phyloP scores from a whole-genome alignment of 2,329 filamentous ascomycete genomes.

The Endoconidiophora polonica region DNA sequence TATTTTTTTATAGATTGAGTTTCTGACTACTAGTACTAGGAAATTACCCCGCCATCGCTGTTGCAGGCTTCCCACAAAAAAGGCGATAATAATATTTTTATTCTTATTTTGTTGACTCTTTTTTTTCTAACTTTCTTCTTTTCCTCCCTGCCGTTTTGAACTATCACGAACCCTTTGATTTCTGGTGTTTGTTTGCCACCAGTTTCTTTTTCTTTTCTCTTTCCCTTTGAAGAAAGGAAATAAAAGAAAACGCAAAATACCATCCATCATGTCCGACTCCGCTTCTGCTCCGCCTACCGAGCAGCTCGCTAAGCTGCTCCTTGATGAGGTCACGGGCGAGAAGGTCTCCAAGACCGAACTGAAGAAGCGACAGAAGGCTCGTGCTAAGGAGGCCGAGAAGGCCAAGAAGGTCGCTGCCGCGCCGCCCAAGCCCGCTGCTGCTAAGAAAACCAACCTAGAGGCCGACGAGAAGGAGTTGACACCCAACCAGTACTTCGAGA shows the following conservation, averaged over 20 bases:
- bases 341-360: conserved; percentile 68
- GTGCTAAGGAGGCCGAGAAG: conserved; percentile 78
- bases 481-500: conserved; percentile 74
- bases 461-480: conserved; percentile 38
- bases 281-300: conserved; percentile 29
- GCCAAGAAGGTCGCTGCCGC: conserved; percentile 60
- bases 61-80: conserved; percentile 9
- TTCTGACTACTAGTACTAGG: not conserved
- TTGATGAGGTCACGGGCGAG: conserved; percentile 90
- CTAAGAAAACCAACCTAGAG: conserved; percentile 63
- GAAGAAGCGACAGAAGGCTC: conserved; percentile 90
- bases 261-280: conserved; percentile 20
- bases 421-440: conserved; percentile 40
- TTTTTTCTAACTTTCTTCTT: not conserved
- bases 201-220: not conserved
- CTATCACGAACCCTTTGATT: not conserved
- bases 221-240: not conserved
- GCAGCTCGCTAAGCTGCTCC: conserved; percentile 53
- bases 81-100: not conserved
- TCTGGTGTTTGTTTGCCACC: not conserved
- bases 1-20: too few relatives aligned
- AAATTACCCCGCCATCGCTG: conserved; percentile 12
- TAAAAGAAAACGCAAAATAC: not conserved
- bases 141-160: not conserved
- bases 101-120: not conserved